phyloP scores from a whole-genome alignment of 2,329 filamentous ascomycete genomes.

The Fusarium graminum region DNA sequence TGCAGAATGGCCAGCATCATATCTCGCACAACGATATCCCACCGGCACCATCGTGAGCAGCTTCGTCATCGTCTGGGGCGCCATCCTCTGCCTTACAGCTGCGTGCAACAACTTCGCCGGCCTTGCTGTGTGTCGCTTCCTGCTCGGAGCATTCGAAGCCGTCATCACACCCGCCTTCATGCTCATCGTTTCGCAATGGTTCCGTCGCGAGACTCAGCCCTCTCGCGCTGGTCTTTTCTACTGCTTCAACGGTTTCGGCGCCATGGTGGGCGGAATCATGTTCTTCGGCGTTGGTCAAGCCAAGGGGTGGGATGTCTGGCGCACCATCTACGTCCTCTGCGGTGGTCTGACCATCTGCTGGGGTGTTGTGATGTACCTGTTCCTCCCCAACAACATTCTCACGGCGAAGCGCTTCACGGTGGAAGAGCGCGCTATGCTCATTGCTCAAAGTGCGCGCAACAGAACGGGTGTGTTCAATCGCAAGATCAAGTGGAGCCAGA shows the following conservation, averaged over 20 bases:
- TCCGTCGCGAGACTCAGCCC: conserved; percentile 60
- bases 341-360: conserved; percentile 63
- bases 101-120: conserved; percentile 58
- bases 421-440: conserved; percentile 60
- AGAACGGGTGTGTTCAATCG: conserved; percentile 62
- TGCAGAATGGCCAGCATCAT: conserved; percentile 57
- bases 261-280: conserved; percentile 61
- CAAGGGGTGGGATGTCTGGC: conserved; percentile 60
- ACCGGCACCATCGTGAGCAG: conserved; percentile 54
- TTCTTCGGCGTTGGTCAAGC: conserved; percentile 68
- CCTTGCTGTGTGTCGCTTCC: conserved; percentile 60
- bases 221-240: conserved; percentile 59
- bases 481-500: conserved; percentile 63
- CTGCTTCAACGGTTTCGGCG: conserved; percentile 60
- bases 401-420: conserved; percentile 49
- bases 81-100: conserved; percentile 61
- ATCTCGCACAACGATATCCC: conserved; percentile 52
- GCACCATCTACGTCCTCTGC: conserved; percentile 66
- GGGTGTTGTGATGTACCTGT: conserved; percentile 58
- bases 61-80: conserved; percentile 55
- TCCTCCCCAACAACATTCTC: conserved; percentile 63
- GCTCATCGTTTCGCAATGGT: conserved; percentile 66
- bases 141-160: conserved; percentile 63
- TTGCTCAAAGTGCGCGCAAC: conserved; percentile 70
- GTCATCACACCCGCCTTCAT: conserved; percentile 65